Conservation (phyloP, 306 rosid species). For the Vigna hirtella region DNA sequence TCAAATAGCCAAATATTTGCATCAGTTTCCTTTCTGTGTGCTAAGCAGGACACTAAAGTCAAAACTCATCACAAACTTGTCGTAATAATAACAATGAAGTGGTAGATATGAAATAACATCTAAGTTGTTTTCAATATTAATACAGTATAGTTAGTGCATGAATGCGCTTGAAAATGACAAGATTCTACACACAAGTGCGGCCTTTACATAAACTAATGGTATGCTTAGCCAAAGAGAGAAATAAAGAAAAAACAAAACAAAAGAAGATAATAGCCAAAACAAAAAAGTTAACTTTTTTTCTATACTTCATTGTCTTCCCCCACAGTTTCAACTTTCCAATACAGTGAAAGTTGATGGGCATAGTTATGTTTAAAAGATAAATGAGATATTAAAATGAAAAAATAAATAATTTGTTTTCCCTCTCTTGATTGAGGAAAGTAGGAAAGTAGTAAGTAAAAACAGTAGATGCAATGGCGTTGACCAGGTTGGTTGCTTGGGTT, state of each 20-base stretch:
- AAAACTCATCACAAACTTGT: background rate
- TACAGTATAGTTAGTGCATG: background rate
- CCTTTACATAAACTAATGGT: background rate
- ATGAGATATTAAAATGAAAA: too few relatives aligned
- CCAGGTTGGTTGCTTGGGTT: too few relatives aligned
- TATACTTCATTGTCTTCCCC: too few relatives aligned
- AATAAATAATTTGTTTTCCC: too few relatives aligned
- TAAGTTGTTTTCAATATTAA: conserved; percentile 11
- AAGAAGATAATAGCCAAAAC: too few relatives aligned
- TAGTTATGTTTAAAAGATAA: too few relatives aligned
- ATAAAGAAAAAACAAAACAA: too few relatives aligned
- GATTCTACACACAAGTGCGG: background rate
- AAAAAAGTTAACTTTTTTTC: background rate
- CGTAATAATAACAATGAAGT: background rate
- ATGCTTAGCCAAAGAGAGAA: background rate
- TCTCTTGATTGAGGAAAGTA: too few relatives aligned
- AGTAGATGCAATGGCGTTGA: too few relatives aligned
- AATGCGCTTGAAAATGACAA: conserved; percentile 34
- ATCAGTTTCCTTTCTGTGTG: conserved; percentile 11
- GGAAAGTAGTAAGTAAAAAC: too few relatives aligned
- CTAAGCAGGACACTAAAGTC: conserved; percentile 27
- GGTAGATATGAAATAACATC: conserved; percentile 13
- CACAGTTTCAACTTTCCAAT: background rate
- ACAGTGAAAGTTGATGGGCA: background rate
- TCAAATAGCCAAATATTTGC: background rate